Evolutionary conservation across 441 rosid species (phyloP).

Genomic region (Manihot esculenta): DNA sequence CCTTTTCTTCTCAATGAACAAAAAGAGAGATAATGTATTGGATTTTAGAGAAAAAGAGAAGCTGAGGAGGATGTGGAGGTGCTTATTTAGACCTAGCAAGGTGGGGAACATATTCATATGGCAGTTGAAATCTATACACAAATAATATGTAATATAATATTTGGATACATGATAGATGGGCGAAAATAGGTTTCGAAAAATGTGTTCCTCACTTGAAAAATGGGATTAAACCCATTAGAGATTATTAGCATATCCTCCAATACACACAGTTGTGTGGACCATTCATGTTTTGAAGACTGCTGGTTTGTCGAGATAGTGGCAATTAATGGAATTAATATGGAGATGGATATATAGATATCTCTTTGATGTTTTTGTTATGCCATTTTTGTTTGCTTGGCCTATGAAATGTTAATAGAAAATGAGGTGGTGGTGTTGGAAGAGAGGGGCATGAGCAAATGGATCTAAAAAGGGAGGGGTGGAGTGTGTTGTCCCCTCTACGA

Average conservation of each 20-base stretch:
- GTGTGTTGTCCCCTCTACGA: conserved; percentile 33
- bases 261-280: conserved; percentile 59
- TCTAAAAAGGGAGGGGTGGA: conserved; percentile 41
- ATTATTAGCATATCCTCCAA: conserved; percentile 40
- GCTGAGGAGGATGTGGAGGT: conserved; percentile 18
- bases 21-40: conserved; percentile 9
- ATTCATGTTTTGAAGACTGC: conserved; percentile 46
- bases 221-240: conserved; percentile 22
- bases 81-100: conserved; percentile 47
- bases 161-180: conserved; percentile 22
- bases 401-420: conserved; percentile 13
- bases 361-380: too few relatives aligned
- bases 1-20: conserved; percentile 3
- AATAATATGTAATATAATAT: conserved; percentile 13
- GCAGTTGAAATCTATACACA: conserved; percentile 44
- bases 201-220: conserved; percentile 47
- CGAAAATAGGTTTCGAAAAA: conserved; percentile 45
- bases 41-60: conserved; percentile 5
- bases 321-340: too few relatives aligned
- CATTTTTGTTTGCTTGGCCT: conserved; percentile 18
- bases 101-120: conserved; percentile 96
- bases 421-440: conserved; percentile 25
- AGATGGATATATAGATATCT: too few relatives aligned
- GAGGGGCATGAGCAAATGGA: conserved; percentile 35
- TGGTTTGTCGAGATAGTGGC: conserved; percentile 64